These are phyloP conservation scores for Crucihimalaya himalaica DNA, from an alignment of 345 rosid species.

Conservation along the genomic window DNA sequence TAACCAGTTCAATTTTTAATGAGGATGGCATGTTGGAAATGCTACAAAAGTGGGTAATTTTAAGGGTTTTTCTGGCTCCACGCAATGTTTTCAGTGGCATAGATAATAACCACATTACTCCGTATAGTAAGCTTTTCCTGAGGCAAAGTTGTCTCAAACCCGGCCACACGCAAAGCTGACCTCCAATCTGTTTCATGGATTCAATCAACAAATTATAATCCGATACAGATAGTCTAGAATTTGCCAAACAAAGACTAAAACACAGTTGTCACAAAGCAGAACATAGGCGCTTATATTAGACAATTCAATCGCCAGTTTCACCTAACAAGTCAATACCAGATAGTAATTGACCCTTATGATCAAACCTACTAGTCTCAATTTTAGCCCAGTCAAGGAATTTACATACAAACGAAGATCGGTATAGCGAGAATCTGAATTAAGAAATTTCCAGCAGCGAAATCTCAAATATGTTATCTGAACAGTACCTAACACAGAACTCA, in stretches of 20 bases:
- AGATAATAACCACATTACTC: conserved; percentile 70
- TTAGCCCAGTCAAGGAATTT: background rate
- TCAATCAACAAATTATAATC: conserved; percentile 17
- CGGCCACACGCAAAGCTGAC: conserved; percentile 79
- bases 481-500: background rate
- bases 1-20: conserved; percentile 90
- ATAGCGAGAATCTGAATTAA: background rate
- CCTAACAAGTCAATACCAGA: conserved; percentile 2
- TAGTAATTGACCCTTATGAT: background rate
- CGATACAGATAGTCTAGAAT: background rate
- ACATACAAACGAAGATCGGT: conserved; percentile 22
- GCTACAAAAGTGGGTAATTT: conserved; percentile 88
- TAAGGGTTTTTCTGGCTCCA: conserved; percentile 86
- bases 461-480: background rate
- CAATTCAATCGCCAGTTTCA: background rate
- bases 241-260: conserved; percentile 4
- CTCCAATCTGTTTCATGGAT: conserved; percentile 56
- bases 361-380: background rate
- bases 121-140: conserved; percentile 82
- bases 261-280: conserved; percentile 7
- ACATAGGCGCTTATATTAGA: background rate
- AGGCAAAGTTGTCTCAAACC: conserved; percentile 80
- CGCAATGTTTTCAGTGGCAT: conserved; percentile 89
- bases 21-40: conserved; percentile 70
- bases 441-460: background rate